Conservation (phyloP, 2,329 filamentous ascomycete genomes). For the Xylariaceae sp. region DNA sequence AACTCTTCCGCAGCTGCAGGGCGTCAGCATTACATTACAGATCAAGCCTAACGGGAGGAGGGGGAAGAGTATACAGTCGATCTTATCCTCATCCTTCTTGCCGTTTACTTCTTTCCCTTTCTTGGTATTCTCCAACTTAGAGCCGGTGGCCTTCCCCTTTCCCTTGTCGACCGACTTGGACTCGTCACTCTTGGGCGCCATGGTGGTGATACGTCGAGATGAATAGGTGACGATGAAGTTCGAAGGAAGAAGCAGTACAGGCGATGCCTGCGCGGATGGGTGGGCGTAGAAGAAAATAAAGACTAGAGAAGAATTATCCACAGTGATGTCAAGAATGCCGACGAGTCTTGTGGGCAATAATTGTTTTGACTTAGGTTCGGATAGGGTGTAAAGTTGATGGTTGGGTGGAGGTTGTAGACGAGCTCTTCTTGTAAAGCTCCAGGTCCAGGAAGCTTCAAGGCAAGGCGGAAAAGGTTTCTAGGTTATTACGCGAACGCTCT, state of each 20-base stretch:
- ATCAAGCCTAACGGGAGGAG: slow-evolving; percentile 9
- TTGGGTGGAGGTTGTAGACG: background rate
- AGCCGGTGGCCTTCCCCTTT: slow-evolving; percentile 87
- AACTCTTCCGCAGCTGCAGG: slow-evolving; percentile 73
- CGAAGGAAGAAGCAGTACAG: too few relatives aligned
- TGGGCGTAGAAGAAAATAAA: too few relatives aligned
- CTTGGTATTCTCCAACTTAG: slow-evolving; percentile 59
- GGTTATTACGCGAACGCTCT: slow-evolving; percentile 37
- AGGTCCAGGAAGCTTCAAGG: slow-evolving; percentile 4
- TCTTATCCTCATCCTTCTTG: slow-evolving; percentile 75
- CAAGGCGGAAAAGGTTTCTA: slow-evolving; percentile 25
- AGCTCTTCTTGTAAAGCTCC: background rate
- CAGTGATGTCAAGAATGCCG: too few relatives aligned
- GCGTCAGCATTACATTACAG: slow-evolving; percentile 39
- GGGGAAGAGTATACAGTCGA: slow-evolving; percentile 43
- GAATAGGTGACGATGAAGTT: slow-evolving; percentile 7
- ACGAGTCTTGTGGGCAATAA: background rate
- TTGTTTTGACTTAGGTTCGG: too few relatives aligned
- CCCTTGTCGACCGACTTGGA: slow-evolving; percentile 87
- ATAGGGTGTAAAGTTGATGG: background rate
- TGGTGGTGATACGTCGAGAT: slow-evolving; percentile 56
- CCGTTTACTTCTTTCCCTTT: slow-evolving; percentile 71
- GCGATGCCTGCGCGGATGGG: background rate
- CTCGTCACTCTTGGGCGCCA: slow-evolving; percentile 94
- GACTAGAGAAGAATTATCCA: too few relatives aligned